These are phyloP conservation scores for Pichia kudriavzevii DNA, from an alignment of 1,139 yeast species.

Conservation along the genomic window DNA sequence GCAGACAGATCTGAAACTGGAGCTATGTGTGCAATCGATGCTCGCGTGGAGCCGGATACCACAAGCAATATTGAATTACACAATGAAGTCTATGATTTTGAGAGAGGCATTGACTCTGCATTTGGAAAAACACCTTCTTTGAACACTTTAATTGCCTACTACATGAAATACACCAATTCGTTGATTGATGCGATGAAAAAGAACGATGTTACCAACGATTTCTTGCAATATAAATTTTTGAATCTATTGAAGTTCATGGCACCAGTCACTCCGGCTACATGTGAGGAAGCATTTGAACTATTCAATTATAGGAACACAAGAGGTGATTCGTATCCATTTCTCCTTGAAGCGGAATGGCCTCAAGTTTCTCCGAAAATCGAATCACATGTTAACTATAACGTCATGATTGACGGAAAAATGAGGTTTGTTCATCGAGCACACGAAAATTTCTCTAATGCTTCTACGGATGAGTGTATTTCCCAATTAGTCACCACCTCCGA, in stretches of 20 bases:
- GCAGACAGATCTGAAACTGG: slow-evolving; percentile 7
- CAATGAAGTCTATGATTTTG: slow-evolving; percentile 46
- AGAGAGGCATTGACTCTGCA: slow-evolving; percentile 48
- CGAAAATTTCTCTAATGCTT: slow-evolving; percentile 29
- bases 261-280: slow-evolving; percentile 72
- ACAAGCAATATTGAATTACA: slow-evolving; percentile 45
- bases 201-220: slow-evolving; percentile 4
- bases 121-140: slow-evolving; percentile 54
- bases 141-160: slow-evolving; percentile 82
- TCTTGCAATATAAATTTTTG: slow-evolving; percentile 10
- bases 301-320: slow-evolving; percentile 28
- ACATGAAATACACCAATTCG: slow-evolving; percentile 73
- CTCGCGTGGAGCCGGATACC: slow-evolving; percentile 8
- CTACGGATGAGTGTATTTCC: slow-evolving; percentile 30
- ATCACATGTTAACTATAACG: slow-evolving; percentile 35
- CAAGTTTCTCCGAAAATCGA: slow-evolving; percentile 31
- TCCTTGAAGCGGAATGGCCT: slow-evolving; percentile 54
- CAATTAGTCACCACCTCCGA: slow-evolving; percentile 26
- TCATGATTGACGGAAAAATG: slow-evolving; percentile 66
- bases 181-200: slow-evolving; percentile 36
- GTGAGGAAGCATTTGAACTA: slow-evolving; percentile 77
- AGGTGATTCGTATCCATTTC: slow-evolving; percentile 9
- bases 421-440: slow-evolving; percentile 40
- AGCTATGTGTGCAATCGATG: slow-evolving; percentile 1
- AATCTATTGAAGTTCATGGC: slow-evolving; percentile 53